A percentile compares a stretch with the other conserved stretches of the same genome.
phyloP scores from a whole-genome alignment of 1,284 basidiomycete species.

The Chalciporus sp. region DNA sequence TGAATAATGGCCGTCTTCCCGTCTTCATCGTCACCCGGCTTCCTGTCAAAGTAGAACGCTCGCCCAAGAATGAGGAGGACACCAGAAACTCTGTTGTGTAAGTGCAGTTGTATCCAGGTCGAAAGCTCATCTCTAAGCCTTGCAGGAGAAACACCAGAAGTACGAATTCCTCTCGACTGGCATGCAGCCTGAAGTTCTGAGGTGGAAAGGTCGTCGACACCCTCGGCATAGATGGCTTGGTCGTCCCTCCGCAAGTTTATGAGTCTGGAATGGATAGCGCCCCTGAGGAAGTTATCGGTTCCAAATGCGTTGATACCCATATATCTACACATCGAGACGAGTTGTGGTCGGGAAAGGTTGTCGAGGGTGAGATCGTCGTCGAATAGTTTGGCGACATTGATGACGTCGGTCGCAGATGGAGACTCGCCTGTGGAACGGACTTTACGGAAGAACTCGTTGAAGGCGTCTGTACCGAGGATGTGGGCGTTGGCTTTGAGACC shows the following conservation, averaged over 20 bases:
- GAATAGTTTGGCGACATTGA: conserved; percentile 95
- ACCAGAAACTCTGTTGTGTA: conserved; percentile 88
- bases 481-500: conserved; percentile 90
- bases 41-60: conserved; percentile 92
- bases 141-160: conserved; percentile 81
- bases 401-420: conserved; percentile 85
- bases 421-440: conserved; percentile 95
- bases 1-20: conserved; percentile 76
- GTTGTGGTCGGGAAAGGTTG: conserved; percentile 95
- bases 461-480: conserved; percentile 92
- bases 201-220: conserved; percentile 88
- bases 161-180: conserved; percentile 93
- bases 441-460: conserved; percentile 99
- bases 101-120: conserved; percentile 94
- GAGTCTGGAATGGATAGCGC: conserved; percentile 87
- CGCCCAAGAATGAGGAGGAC: conserved; percentile 91
- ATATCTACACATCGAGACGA: conserved; percentile 96
- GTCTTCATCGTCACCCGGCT: conserved; percentile 71
- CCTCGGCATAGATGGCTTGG: conserved; percentile 88
- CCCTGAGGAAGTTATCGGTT: conserved; percentile 97
- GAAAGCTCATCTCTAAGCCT: conserved; percentile 86
- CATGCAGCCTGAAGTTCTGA: conserved; percentile 92
- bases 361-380: conserved; percentile 98
- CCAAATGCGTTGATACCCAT: conserved; percentile 99
- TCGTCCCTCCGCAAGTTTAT: conserved; percentile 90